Percentiles rank a stretch among this genome's conserved stretches.
These are phyloP conservation scores for Yarrowia galli DNA, from an alignment of 1,139 yeast species.

Conservation along the genomic window DNA sequence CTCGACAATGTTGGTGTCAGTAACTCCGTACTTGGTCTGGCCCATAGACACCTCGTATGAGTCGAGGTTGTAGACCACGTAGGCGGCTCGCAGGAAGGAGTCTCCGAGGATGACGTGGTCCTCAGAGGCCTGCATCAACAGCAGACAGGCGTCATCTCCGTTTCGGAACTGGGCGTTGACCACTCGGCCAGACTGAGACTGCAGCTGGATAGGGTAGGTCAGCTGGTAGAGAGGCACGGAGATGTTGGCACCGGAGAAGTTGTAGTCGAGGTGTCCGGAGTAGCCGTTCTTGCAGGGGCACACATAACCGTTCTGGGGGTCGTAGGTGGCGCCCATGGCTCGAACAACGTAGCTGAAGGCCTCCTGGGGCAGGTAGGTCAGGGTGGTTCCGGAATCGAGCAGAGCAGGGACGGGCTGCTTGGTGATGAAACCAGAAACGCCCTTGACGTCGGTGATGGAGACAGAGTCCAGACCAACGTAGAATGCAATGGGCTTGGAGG, in stretches of 20 bases:
- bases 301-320: slow-evolving; percentile 41
- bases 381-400: slow-evolving; percentile 73
- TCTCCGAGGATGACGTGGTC: slow-evolving; percentile 66
- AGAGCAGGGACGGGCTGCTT: slow-evolving; percentile 54
- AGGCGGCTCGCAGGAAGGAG: slow-evolving; percentile 74
- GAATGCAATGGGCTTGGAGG: slow-evolving; percentile 35
- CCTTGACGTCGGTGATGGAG: slow-evolving; percentile 28
- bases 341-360: slow-evolving; percentile 30
- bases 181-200: slow-evolving; percentile 42
- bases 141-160: slow-evolving; percentile 37
- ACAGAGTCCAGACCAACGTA: slow-evolving; percentile 33
- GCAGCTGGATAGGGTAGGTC: slow-evolving; percentile 42
- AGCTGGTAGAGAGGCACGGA: slow-evolving; percentile 47
- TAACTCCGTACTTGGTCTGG: slow-evolving; percentile 54
- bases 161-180: slow-evolving; percentile 46
- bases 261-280: slow-evolving; percentile 44
- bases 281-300: slow-evolving; percentile 39
- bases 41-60: slow-evolving; percentile 71
- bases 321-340: slow-evolving; percentile 35
- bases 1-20: slow-evolving; percentile 41
- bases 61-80: slow-evolving; percentile 71
- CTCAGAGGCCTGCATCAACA: slow-evolving; percentile 48
- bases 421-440: slow-evolving; percentile 10
- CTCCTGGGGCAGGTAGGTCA: slow-evolving; percentile 44
- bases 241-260: slow-evolving; percentile 47